These are phyloP conservation scores for Pelargonium australe DNA, from an alignment of 441 rosid genomes.

Conservation along the genomic window DNA sequence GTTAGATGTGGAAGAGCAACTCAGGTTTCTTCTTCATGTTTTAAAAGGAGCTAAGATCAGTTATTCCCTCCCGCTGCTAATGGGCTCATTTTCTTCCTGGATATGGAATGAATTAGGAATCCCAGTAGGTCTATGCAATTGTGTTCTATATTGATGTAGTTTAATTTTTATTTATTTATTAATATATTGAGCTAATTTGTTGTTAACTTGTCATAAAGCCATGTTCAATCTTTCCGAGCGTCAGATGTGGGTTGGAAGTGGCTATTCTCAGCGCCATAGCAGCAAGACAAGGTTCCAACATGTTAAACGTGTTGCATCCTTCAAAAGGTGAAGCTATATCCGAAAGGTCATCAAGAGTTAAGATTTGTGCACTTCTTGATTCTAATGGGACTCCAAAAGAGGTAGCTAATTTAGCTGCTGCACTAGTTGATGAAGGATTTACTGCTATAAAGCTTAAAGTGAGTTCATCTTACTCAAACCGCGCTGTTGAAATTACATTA, in stretches of 20 bases:
- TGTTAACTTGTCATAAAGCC: conserved; percentile 39
- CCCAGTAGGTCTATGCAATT: conserved; percentile 39
- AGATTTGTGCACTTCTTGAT: conserved; percentile 81
- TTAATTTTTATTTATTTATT: neutral
- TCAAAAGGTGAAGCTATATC: conserved; percentile 31
- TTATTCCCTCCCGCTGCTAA: conserved; percentile 52
- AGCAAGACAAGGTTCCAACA: conserved; percentile 49
- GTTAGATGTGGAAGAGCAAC: conserved; percentile 80
- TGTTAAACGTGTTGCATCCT: conserved; percentile 44
- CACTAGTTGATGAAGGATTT: conserved; percentile 79
- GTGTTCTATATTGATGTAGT: neutral
- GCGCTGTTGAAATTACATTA: conserved; percentile 16
- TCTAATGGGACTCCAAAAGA: conserved; percentile 65
- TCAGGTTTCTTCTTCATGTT: conserved; percentile 53
- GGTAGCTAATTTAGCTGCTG: conserved; percentile 58
- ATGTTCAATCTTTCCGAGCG: conserved; percentile 74
- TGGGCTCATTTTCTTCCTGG: conserved; percentile 78
- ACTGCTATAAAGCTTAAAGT: conserved; percentile 87
- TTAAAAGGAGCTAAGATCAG: conserved; percentile 52
- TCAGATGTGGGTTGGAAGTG: conserved; percentile 95
- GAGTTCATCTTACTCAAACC: conserved; percentile 24
- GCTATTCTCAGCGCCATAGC: conserved; percentile 76
- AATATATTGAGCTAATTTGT: neutral
- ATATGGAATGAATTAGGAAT: conserved; percentile 72
- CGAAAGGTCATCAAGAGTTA: conserved; percentile 42